Conservation (phyloP, 176 grass and related monocot species). For the Thalia dealbata region DNA sequence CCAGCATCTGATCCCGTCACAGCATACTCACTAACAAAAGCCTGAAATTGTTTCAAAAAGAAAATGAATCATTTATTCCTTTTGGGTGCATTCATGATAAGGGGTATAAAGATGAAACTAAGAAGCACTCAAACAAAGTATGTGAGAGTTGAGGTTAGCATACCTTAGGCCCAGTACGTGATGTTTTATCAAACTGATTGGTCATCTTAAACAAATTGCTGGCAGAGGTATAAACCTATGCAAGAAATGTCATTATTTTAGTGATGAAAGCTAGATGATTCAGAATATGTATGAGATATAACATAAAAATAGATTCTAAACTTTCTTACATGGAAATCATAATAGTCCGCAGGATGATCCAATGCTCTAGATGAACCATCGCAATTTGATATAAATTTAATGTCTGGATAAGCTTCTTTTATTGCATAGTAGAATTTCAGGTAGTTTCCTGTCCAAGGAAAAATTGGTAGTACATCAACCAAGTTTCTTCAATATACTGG, state of each 20-base stretch:
- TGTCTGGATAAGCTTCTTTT: conserved; percentile 64
- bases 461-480: conserved; percentile 11
- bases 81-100: conserved; percentile 12
- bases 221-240: conserved; percentile 70
- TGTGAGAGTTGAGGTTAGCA: neutral
- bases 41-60: conserved; percentile 29
- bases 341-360: conserved; percentile 87
- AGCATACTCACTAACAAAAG: conserved; percentile 86
- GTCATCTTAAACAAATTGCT: conserved; percentile 58
- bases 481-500: neutral
- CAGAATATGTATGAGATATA: neutral
- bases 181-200: conserved; percentile 46
- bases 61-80: neutral
- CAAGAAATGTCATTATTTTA: conserved; percentile 18
- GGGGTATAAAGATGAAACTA: neutral
- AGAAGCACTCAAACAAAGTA: conserved; percentile 3
- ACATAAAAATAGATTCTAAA: neutral
- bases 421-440: conserved; percentile 69
- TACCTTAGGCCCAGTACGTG: conserved; percentile 78
- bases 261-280: neutral
- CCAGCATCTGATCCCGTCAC: conserved; percentile 54
- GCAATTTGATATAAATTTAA: conserved; percentile 85
- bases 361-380: conserved; percentile 55
- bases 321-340: conserved; percentile 67
- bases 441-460: conserved; percentile 53